phyloP scores from a whole-genome alignment of 345 rosid genomes.

The Laguncularia racemosa region DNA sequence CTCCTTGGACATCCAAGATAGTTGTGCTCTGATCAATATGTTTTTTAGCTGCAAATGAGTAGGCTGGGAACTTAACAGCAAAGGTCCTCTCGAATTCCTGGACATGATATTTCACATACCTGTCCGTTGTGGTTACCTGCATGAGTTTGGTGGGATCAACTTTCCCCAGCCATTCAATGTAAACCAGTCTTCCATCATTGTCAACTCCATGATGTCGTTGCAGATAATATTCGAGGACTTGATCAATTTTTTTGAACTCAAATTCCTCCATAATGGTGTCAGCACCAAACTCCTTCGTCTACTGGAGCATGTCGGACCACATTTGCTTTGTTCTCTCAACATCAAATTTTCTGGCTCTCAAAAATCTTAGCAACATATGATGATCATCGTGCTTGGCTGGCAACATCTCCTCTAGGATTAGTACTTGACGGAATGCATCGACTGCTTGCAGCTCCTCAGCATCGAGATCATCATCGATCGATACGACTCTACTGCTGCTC shows the following conservation, averaged over 20 bases:
- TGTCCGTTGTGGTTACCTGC: slow-evolving; percentile 69
- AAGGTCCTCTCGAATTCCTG: slow-evolving; percentile 58
- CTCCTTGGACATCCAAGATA: slow-evolving; percentile 8
- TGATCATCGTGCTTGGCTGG: slow-evolving; percentile 73
- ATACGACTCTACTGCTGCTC: slow-evolving; percentile 53
- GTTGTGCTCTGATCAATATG: slow-evolving; percentile 1
- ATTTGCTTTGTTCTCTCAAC: slow-evolving; percentile 70
- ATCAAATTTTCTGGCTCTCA: slow-evolving; percentile 71
- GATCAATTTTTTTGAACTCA: slow-evolving; percentile 57
- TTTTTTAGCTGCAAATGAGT: background rate
- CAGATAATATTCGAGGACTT: slow-evolving; percentile 68
- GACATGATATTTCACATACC: slow-evolving; percentile 72
- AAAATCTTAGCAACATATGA: slow-evolving; percentile 65
- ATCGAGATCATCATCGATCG: slow-evolving; percentile 53
- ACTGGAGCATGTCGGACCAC: slow-evolving; percentile 73
- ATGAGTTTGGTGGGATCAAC: slow-evolving; percentile 68
- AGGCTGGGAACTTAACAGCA: background rate
- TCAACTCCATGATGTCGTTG: slow-evolving; percentile 87
- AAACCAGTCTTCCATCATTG: slow-evolving; percentile 74
- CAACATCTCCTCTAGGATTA: slow-evolving; percentile 62
- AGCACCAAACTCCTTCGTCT: slow-evolving; percentile 84
- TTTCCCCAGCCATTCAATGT: slow-evolving; percentile 70
- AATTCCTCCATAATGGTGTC: slow-evolving; percentile 76
- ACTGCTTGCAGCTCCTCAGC: slow-evolving; percentile 71
- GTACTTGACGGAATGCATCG: slow-evolving; percentile 69